phyloP scores from a whole-genome alignment of 805 yeast genomes.

The Hanseniaspora pseudoguilliermondii region DNA sequence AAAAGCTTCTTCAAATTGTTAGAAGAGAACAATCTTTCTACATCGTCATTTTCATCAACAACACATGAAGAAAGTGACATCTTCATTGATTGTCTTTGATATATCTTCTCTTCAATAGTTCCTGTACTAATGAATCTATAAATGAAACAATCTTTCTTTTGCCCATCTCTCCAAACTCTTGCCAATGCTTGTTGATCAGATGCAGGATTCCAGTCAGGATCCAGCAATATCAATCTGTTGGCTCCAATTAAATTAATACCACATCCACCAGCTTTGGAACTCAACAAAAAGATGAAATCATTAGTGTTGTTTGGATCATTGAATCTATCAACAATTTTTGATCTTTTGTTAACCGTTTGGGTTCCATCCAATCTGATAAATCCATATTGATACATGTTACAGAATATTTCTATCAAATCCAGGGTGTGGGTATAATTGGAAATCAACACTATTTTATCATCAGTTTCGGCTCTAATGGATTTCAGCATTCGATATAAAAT shows the following conservation, averaged over 20 bases:
- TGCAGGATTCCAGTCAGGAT: constrained; percentile 97
- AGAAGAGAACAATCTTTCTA: constrained; percentile 77
- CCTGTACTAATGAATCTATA: constrained; percentile 91
- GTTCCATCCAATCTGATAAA: constrained; percentile 81
- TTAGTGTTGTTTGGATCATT: constrained; percentile 72
- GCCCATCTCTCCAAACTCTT: constrained; percentile 98
- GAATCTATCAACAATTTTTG: constrained; percentile 78
- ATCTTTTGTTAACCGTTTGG: constrained; percentile 81
- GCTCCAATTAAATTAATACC: constrained; percentile 97
- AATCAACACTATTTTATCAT: constrained; percentile 88
- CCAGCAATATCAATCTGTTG: constrained; percentile 72
- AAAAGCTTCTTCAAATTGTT: constrained; percentile 70
- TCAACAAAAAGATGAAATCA: constrained; percentile 76
- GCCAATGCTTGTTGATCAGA: constrained; percentile 97
- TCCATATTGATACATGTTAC: constrained; percentile 65
- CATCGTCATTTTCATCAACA: constrained; percentile 92
- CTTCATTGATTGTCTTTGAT: constrained; percentile 91
- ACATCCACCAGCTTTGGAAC: constrained; percentile 98
- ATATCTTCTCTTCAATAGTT: constrained; percentile 89
- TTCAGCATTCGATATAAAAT: constrained; percentile 74
- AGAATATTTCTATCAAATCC: constrained; percentile 78
- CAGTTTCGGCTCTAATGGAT: constrained; percentile 64
- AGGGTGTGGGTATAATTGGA: constrained; percentile 91
- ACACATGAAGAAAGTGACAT: constrained; percentile 87
- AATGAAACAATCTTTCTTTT: constrained; percentile 89